These are phyloP conservation scores for Anisodus tanguticus DNA, from an alignment of 257 asterid species.

Conservation along the genomic window DNA sequence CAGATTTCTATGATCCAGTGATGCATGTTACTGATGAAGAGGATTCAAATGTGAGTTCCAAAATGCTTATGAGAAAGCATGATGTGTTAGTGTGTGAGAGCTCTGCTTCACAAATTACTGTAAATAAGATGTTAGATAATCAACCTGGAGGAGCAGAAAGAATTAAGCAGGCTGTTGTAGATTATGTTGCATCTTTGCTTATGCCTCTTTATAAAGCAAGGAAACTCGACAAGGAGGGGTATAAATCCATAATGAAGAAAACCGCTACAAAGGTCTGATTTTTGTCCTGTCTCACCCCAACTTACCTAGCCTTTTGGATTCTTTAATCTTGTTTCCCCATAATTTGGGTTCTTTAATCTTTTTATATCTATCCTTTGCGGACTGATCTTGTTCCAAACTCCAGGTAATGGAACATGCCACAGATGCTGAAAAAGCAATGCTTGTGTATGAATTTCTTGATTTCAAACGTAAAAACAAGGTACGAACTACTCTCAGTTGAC, in stretches of 20 bases:
- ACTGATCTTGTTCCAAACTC: constrained; percentile 39
- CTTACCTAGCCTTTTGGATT: not conserved
- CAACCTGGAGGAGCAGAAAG: constrained; percentile 81
- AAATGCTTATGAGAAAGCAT: constrained; percentile 46
- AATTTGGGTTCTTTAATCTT: constrained; percentile 28
- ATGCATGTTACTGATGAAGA: constrained; percentile 75
- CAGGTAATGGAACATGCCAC: constrained; percentile 94
- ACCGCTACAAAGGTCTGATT: constrained; percentile 87
- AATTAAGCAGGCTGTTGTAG: constrained; percentile 88
- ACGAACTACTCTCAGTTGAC: constrained; percentile 11
- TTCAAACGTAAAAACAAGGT: constrained; percentile 98
- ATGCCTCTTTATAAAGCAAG: constrained; percentile 98
- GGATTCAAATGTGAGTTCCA: constrained; percentile 72
- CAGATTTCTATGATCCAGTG: constrained; percentile 68
- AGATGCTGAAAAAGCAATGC: constrained; percentile 87
- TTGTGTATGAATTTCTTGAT: constrained; percentile 89
- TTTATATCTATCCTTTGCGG: constrained; percentile 24
- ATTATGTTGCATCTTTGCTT: constrained; percentile 88
- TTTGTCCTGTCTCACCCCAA: not conserved
- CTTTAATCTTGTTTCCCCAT: not conserved
- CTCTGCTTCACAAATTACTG: constrained; percentile 75
- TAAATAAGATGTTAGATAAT: constrained; percentile 55
- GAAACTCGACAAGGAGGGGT: constrained; percentile 87
- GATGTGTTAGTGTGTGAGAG: constrained; percentile 66
- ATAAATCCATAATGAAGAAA: constrained; percentile 96